Base-by-base conservation (phyloP, 2,329 filamentous ascomycete genomes). In the Monosporascus sp. region DNA sequence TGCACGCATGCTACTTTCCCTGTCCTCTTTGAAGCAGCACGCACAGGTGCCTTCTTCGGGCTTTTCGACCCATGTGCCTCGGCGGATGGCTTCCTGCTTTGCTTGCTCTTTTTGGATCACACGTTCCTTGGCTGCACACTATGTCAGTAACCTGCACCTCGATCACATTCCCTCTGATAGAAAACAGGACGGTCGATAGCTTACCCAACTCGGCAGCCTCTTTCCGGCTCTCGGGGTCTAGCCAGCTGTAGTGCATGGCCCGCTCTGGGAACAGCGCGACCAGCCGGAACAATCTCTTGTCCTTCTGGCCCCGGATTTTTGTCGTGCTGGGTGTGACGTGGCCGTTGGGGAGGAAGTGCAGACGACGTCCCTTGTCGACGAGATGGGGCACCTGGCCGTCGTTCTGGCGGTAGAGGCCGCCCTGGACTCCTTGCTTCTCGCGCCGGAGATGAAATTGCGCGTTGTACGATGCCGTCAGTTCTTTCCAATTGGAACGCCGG, bases 211-310 rank as follows among this genome's bases (percentile, higher is more conserved):
- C 65, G 51, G 65, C 65, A 7, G 73, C 70, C 38, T 69, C 65
- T 45, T 60, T 54, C 59, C 74, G 74, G 49, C 72, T 57, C 47
- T 73, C 68, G 2, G 63, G 50, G 7, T 71, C 65, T 15, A 78
- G 72, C 76, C 76, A 79, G 5, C 62, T 50, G 59, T 78, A 79
- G 37, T 69, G 64, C 38, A 78, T 65, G 7, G 75, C 75, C 24
- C 74, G 69, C 53, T 78, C 76, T 2, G 77, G 77, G 52, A 74
- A 78, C n/a, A 77, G 68, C 51, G 65, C 62, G 7, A 66, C 47
- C 15, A 72, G 65, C n/a, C 60, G 58, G 53, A 60, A 67, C 39
- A 57, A 51, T 7, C 56, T 49, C 36, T 60, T 67, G 41, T 62
- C 55, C 15, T 65, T 59, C 50, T 70, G 68, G 0, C 62, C 27